These are phyloP conservation scores for Biscutella laevigata DNA, from an alignment of 441 rosid genomes.

Conservation along the genomic window DNA sequence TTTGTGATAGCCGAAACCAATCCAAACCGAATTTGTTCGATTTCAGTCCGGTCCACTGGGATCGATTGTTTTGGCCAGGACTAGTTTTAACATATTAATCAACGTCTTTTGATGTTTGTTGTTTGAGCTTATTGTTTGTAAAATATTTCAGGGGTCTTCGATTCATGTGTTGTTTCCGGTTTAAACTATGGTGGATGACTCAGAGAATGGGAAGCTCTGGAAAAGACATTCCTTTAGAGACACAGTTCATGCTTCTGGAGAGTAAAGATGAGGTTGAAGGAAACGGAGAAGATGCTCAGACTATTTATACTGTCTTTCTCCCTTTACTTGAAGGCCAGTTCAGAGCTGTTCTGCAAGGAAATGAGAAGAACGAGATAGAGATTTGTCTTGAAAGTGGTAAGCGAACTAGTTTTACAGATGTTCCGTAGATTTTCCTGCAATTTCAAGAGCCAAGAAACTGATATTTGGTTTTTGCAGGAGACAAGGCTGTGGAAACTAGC, in stretches of 20 bases:
- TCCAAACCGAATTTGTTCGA: no score
- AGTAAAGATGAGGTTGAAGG: constrained; percentile 51
- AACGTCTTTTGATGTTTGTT: neutral
- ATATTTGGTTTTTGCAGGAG: constrained; percentile 67
- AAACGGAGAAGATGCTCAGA: constrained; percentile 38
- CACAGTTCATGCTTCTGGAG: constrained; percentile 86
- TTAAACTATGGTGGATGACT: constrained; percentile 99
- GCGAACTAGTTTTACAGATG: constrained; percentile 24
- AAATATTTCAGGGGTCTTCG: constrained; percentile 50
- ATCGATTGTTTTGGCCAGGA: no score
- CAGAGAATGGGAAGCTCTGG: constrained; percentile 91
- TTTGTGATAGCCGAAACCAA: no score
- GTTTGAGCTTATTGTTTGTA: neutral
- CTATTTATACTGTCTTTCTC: constrained; percentile 76
- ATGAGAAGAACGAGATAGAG: constrained; percentile 72
- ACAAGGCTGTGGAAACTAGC: constrained; percentile 66
- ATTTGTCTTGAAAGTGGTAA: constrained; percentile 93
- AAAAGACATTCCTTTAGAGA: constrained; percentile 85
- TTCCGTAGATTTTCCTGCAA: neutral
- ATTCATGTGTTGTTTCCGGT: constrained; percentile 78
- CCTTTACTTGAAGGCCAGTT: constrained; percentile 95
- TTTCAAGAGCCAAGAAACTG: constrained; percentile 12
- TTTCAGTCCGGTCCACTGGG: no score
- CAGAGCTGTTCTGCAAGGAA: constrained; percentile 91
- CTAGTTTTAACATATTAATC: no score